Evolutionary conservation across 768 basidiomycete genomes (phyloP).

Genomic region (Gymnopilus dilepis): DNA sequence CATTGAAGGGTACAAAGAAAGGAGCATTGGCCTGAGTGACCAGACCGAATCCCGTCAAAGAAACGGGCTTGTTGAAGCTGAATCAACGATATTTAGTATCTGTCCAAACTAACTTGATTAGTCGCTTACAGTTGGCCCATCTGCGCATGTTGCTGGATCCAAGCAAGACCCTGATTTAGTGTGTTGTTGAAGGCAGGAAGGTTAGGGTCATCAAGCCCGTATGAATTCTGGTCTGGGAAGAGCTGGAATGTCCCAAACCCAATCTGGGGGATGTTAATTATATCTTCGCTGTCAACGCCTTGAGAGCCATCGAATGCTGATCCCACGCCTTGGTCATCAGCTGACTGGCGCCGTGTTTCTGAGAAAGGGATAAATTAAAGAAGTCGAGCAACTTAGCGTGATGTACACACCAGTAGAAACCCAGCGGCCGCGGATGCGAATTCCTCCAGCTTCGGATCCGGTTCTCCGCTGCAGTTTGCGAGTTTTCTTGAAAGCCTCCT

Average conservation of each 20-base stretch:
- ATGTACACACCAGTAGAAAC: constrained; percentile 50
- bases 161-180: constrained; percentile 53
- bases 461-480: constrained; percentile 39
- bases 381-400: background rate
- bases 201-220: constrained; percentile 53
- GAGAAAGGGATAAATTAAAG: constrained; percentile 14
- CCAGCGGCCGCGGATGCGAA: constrained; percentile 67
- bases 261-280: constrained; percentile 59
- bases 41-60: constrained; percentile 63
- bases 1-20: constrained; percentile 68
- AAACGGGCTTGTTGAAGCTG: constrained; percentile 61
- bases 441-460: constrained; percentile 40
- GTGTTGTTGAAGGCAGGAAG: constrained; percentile 57
- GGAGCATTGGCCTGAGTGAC: constrained; percentile 60
- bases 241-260: constrained; percentile 65
- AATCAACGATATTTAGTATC: background rate
- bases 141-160: constrained; percentile 58
- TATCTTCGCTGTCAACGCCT: constrained; percentile 72
- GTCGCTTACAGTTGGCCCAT: constrained; percentile 47
- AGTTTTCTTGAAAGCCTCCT: constrained; percentile 50
- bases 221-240: constrained; percentile 72
- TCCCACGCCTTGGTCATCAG: constrained; percentile 44
- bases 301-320: constrained; percentile 64
- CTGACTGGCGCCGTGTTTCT: constrained; percentile 53
- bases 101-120: background rate